A percentile compares a stretch with the other conserved stretches of the same genome.
These are phyloP conservation scores for Choanephora cucurbitarum DNA, from an alignment of 371 early-diverging fungal species.

Conservation along the genomic window DNA sequence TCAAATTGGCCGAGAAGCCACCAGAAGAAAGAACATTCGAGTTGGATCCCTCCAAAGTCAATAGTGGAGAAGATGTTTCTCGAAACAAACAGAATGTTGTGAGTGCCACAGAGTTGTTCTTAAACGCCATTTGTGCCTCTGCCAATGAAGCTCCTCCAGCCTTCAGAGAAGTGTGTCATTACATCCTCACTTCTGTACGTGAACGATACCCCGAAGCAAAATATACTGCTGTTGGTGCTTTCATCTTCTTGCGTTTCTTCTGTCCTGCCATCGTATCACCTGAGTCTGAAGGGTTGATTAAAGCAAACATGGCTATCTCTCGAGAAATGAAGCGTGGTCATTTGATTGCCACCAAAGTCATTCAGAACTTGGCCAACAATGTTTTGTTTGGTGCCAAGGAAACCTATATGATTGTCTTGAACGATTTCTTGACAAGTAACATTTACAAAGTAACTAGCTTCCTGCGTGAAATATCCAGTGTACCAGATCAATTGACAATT, in stretches of 20 bases:
- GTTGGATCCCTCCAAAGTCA: constrained; percentile 80
- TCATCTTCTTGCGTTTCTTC: constrained; percentile 93
- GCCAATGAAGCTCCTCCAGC: constrained; percentile 69
- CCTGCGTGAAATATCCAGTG: constrained; percentile 59
- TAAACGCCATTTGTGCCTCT: constrained; percentile 84
- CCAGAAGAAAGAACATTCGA: constrained; percentile 66
- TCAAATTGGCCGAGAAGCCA: constrained; percentile 53
- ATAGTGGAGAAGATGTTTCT: constrained; percentile 59
- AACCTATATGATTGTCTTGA: constrained; percentile 86
- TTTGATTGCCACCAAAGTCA: constrained; percentile 89
- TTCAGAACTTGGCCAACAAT: constrained; percentile 94
- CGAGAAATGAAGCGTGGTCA: constrained; percentile 79
- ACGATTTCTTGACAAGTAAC: constrained; percentile 79
- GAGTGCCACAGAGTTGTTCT: constrained; percentile 72
- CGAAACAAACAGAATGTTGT: constrained; percentile 82
- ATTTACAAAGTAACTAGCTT: constrained; percentile 68
- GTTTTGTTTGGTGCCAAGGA: constrained; percentile 94
- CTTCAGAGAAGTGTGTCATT: constrained; percentile 82
- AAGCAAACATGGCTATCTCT: constrained; percentile 26
- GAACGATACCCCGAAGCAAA: constrained; percentile 86
- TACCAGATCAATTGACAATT: constrained; percentile 13
- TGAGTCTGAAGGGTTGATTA: constrained; percentile 60
- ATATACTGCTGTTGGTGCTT: constrained; percentile 89
- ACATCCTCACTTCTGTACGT: constrained; percentile 76
- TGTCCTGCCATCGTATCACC: constrained; percentile 96